Conservation (phyloP, 1,284 basidiomycete species). For the Ustanciosporium gigantosporum region DNA sequence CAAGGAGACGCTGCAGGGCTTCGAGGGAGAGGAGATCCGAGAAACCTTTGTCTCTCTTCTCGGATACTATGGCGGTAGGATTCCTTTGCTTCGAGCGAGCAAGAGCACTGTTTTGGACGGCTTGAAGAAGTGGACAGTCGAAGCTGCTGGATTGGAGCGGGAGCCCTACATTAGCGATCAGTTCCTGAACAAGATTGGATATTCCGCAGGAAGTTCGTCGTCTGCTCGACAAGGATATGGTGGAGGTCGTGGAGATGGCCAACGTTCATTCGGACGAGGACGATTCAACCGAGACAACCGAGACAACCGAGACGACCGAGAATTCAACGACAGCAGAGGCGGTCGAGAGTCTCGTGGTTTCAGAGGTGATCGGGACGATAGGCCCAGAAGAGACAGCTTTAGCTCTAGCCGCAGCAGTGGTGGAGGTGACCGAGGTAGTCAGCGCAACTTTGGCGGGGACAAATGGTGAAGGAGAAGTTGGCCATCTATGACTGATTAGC, state of each 20-base stretch:
- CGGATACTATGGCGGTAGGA: conserved; percentile 42
- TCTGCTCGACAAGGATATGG: background rate
- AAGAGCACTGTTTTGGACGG: conserved; percentile 31
- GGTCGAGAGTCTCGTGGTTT: conserved; percentile 8
- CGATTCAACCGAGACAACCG: conserved; percentile 23
- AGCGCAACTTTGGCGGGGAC: no score
- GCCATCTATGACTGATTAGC: no score
- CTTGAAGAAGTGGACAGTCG: conserved; percentile 37
- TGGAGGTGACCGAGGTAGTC: no score
- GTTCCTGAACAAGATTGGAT: conserved; percentile 36
- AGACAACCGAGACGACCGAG: background rate
- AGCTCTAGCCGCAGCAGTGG: no score
- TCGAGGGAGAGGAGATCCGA: conserved; percentile 16
- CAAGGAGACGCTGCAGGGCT: conserved; percentile 3
- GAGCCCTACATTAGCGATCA: conserved; percentile 30
- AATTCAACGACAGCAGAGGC: conserved; percentile 1
- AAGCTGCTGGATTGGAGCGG: conserved; percentile 18
- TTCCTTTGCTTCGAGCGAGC: conserved; percentile 31
- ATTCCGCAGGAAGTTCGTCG: conserved; percentile 6
- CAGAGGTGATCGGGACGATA: conserved; percentile 9
- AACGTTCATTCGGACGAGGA: conserved; percentile 24
- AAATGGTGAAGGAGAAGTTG: no score
- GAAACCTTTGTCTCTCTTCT: conserved; percentile 32
- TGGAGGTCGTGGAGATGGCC: conserved; percentile 8
- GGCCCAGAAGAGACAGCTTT: no score